Evolutionary conservation across 257 asterid genomes (phyloP), one percentile per base, ranked within the genome.

Genomic region (Gentiana straminea): DNA sequence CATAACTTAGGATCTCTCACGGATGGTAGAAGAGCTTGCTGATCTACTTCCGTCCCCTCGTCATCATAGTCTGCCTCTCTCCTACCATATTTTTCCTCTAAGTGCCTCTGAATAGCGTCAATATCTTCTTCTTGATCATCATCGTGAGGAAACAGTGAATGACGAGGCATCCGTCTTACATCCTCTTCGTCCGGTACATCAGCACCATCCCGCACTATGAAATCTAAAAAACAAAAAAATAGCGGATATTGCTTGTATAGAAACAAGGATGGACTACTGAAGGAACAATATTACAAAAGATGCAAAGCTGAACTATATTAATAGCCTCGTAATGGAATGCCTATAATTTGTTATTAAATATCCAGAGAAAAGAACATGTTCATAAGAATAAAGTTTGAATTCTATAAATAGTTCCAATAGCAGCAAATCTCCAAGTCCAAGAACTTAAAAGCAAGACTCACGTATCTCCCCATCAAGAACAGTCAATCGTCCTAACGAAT

Each of bases 1-100:
- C 95, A 92, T 68, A 92, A 72, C 73, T 88, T 88, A 35, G 99
- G 95, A 65, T 92, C 99, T 77, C 99, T 76, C 51, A 92, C 86
- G 47, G 99, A 92, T 32, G 99, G 99, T 54, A 92, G 76, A 49
- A 88, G 86, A 65, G 94, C 93, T 81, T 92, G 99, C 60, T 92
- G 97, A 35, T 92, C 95, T 13, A 92, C 99, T 61, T 92, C 90
- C n/a, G 95, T 81, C 9, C 92, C 93, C 76, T 92, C 97, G 49
- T 92, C 95, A 43, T 81, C 94, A 65, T 88, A 83, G 62, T 88
- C 99, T 15, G 73, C 84, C 64, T 70, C 73, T 65, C 81, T 79
- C 78, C 24, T 24, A 1, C 84, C 88, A 74, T 88, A 92, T 74
- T 94, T 75, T 68, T 82, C 86, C 63, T 83, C 82, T 47, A 92